Conservation (phyloP, 108 stramenopile species). For the Bacterosira constricta region DNA sequence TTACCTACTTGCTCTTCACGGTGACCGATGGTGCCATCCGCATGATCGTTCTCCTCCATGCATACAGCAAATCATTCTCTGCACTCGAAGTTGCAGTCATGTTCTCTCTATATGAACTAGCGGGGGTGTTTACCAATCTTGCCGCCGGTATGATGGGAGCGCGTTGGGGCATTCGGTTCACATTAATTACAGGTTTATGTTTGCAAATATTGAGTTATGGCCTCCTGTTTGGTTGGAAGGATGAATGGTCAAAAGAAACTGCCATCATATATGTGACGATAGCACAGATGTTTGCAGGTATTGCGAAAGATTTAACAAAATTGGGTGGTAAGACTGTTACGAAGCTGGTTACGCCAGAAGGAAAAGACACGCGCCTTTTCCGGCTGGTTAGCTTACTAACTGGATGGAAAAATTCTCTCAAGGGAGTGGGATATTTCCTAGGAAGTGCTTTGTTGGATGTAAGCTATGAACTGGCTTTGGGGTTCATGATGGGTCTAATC, state of each 20-base stretch:
- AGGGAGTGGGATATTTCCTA: slow-evolving; percentile 92
- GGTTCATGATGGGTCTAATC: slow-evolving; percentile 86
- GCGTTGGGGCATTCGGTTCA: slow-evolving; percentile 87
- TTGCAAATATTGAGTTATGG: slow-evolving; percentile 79
- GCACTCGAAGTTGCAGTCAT: slow-evolving; percentile 92
- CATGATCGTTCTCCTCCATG: slow-evolving; percentile 92
- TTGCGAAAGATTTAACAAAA: slow-evolving; percentile 95
- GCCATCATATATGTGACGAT: slow-evolving; percentile 90
- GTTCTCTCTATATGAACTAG: slow-evolving; percentile 94
- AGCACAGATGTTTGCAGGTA: slow-evolving; percentile 93
- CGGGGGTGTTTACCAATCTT: slow-evolving; percentile 93
- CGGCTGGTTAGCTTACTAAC: slow-evolving; percentile 88
- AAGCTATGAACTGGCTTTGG: slow-evolving; percentile 76
- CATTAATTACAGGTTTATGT: slow-evolving; percentile 72
- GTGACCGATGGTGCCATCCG: slow-evolving; percentile 95
- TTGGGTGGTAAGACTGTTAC: slow-evolving; percentile 94
- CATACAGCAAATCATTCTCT: slow-evolving; percentile 90
- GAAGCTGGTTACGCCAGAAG: slow-evolving; percentile 93
- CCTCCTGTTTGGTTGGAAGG: slow-evolving; percentile 81
- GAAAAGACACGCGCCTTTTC: slow-evolving; percentile 85
- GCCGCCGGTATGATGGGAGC: slow-evolving; percentile 89
- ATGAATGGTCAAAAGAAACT: slow-evolving; percentile 64
- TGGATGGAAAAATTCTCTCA: slow-evolving; percentile 95
- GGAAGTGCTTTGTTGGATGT: slow-evolving; percentile 82
- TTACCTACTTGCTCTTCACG: slow-evolving; percentile 91